These are phyloP conservation scores for Pyrrhoderma noxium DNA, from an alignment of 1,284 basidiomycete species.

Conservation along the genomic window DNA sequence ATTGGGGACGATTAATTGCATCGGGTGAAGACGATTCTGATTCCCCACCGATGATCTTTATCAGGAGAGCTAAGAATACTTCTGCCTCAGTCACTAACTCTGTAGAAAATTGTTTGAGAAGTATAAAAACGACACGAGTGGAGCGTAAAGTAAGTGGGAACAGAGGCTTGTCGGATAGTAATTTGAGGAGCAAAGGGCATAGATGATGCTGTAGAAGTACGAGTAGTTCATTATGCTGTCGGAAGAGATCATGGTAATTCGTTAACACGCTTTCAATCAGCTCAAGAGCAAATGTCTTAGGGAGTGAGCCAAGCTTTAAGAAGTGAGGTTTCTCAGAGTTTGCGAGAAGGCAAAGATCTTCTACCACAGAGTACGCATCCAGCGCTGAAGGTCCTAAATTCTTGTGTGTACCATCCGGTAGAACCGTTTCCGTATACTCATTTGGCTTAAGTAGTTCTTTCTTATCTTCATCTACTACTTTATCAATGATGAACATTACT, in stretches of 20 bases:
- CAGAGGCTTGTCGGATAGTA: constrained; percentile 73
- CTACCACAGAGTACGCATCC: constrained; percentile 85
- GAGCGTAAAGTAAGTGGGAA: constrained; percentile 89
- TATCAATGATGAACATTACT: constrained; percentile 97
- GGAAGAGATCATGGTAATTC: constrained; percentile 86
- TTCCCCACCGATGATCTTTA: constrained; percentile 73
- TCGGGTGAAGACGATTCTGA: constrained; percentile 30
- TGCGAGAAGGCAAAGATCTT: constrained; percentile 84
- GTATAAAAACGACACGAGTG: constrained; percentile 86
- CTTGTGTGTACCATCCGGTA: constrained; percentile 59
- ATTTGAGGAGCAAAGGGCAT: constrained; percentile 83
- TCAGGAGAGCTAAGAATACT: constrained; percentile 77
- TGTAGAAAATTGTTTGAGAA: constrained; percentile 85
- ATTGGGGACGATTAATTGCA: constrained; percentile 47
- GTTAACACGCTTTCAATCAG: constrained; percentile 95
- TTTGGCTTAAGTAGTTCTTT: constrained; percentile 31
- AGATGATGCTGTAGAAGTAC: constrained; percentile 83
- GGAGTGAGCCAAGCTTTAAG: constrained; percentile 77
- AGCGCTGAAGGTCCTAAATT: constrained; percentile 70
- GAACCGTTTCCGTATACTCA: constrained; percentile 37
- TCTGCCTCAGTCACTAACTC: constrained; percentile 79
- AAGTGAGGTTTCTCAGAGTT: constrained; percentile 81
- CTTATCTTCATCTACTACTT: constrained; percentile 79
- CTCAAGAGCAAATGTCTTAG: constrained; percentile 92
- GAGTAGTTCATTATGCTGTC: constrained; percentile 80